Evolutionary conservation across 192 early-diverging fungal genomes (phyloP), one percentile per base, ranked within the genome.

Genomic region (Coemansia nantahalensis): DNA sequence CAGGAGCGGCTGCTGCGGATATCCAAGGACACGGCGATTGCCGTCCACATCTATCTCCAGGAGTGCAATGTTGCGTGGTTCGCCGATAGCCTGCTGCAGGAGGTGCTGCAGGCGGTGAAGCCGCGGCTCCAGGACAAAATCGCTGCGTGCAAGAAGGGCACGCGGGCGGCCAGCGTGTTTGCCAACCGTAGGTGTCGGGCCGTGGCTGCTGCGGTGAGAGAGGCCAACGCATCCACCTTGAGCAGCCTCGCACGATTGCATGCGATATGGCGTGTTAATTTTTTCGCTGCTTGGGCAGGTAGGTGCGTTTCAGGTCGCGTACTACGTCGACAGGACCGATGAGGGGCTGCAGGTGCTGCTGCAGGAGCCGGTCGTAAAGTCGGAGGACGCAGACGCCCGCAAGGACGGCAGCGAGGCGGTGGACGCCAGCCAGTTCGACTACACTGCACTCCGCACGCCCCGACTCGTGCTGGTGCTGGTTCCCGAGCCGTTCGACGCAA

Each of bases 401-500:
- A 16, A 33, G 10, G 35, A 1, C 7, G 32, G 15, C 0, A 33
- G n/a, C 36, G 21, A 10, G 5, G 43, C 43, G 7, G 3, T 28
- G 14, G 49, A 48, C 26, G 35, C 45, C 9, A 39, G 55, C 19
- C 51, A 68, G 26, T 76, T 76, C n/a, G 36, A 48, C 3, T 76
- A 76, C 49, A 51, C 39, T 3, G 51, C 49, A 23, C 46, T 68
- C 13, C 51, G 56, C 9, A 15, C 51, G 11, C 37, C 60, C 18
- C 45, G 18, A 16, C 34, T 33, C 17, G 60, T 56, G n/a, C 42
- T 76, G 34, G 39, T 76, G 7, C 31, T 76, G 7, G 65, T 76
- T 31, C 60, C 65, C 7, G 72, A 68, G 49, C 72, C 72, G 13
- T 76, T 64, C 34, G 65, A 76, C 21, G 60, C 60, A 11, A 76